Percentiles rank a stretch among this genome's conserved stretches.
Conservation (phyloP, 2,329 filamentous ascomycete species). For the Epichloe brachyelytri region DNA sequence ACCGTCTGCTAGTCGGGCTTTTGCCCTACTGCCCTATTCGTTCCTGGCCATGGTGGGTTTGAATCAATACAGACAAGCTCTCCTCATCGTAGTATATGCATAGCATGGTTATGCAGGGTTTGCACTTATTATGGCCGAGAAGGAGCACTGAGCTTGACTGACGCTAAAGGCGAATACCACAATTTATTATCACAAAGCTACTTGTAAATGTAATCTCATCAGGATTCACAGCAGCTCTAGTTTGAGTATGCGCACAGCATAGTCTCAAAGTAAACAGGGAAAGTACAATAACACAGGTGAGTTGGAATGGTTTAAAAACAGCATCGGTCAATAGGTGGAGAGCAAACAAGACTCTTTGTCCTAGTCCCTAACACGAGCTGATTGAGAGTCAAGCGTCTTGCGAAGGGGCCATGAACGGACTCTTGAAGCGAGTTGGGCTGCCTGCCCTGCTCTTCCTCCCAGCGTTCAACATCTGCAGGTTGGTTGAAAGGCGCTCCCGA, state of each 20-base stretch:
- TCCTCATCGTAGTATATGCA: too few relatives aligned
- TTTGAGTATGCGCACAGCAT: neutral
- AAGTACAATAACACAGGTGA: neutral
- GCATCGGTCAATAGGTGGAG: neutral
- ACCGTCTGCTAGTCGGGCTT: too few relatives aligned
- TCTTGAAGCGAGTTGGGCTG: constrained; percentile 47
- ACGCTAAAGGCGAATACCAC: neutral
- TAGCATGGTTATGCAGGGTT: too few relatives aligned
- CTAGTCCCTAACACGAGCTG: neutral
- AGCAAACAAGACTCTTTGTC: neutral
- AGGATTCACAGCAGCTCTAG: too few relatives aligned
- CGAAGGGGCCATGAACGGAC: constrained; percentile 39
- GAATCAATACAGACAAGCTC: too few relatives aligned
- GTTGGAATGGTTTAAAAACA: neutral
- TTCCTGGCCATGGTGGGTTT: too few relatives aligned
- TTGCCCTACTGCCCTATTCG: too few relatives aligned
- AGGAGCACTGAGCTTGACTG: too few relatives aligned
- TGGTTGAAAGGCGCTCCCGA: constrained; percentile 58
- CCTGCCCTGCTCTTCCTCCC: constrained; percentile 43
- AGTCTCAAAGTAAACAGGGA: neutral
- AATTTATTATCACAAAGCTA: neutral
- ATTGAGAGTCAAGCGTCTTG: constrained; percentile 23
- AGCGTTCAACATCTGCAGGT: constrained; percentile 38
- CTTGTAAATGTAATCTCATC: neutral
- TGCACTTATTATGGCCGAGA: too few relatives aligned